Base-by-base conservation (phyloP, 2,329 filamentous ascomycete species). In the Pestalotiopsis sp. region DNA sequence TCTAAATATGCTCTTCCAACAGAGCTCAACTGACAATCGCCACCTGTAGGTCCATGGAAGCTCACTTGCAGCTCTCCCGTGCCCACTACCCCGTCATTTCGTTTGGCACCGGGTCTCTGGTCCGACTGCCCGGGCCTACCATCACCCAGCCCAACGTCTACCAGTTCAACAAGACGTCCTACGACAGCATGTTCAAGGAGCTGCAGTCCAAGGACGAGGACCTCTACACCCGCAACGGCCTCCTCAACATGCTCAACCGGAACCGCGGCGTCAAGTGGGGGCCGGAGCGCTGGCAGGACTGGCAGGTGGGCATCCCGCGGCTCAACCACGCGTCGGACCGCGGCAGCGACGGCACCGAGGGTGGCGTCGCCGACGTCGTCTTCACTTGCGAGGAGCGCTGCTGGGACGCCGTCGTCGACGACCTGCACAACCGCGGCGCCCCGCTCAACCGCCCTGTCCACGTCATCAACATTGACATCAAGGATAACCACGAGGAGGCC, bases 401-500 rank as follows among this genome's bases (percentile, higher is more conserved):
- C 79, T 99, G 97, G 94, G 96, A 99, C 81, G 95, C 96, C 4
- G 96, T 99, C 41, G 88, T 99, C 12, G 96, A 99, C 75, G 95
- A 99, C 79, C 85, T 99, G 65, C 89, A 97, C 71, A 93, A 90
- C 75, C 89, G 97, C 71, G 96, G 95, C 7, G 90, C 92, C 0
- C 92, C 93, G 3, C 85, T 99, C 68, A 99, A 99, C 79, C 86
- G 94, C 2, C 95, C 96, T 0, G 96, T 99, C 0, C 96, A 99
- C 78, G 93, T 99, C 68, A 97, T 99, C 85, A 99, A 99, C 75
- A 92, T 99, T 67, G 96, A 99, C 79, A 99, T 99, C 77, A 95
- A 93, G 80, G 96, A 99, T 81, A 99, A 98, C 77, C 96, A 98
- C 77, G 95, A 99, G 79, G 96, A 99, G 81, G 96, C 96, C 0